A percentile compares a stretch with the other conserved stretches of the same genome.
These are phyloP conservation scores for Fraxinus americana DNA, from an alignment of 257 asterid species.

Conservation along the genomic window DNA sequence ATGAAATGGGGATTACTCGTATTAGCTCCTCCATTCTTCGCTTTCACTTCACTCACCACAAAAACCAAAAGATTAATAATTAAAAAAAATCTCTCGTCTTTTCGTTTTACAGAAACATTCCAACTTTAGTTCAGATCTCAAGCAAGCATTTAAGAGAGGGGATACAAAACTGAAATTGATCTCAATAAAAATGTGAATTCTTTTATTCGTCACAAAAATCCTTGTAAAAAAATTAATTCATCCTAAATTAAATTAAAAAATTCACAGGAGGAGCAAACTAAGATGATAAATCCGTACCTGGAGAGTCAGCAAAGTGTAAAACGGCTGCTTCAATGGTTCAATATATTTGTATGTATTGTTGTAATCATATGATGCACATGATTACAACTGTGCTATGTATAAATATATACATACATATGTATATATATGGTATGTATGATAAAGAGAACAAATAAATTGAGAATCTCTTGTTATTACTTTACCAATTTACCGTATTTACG, in stretches of 20 bases:
- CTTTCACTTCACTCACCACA: too few relatives aligned
- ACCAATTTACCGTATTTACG: conserved; percentile 23
- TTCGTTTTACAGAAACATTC: not conserved
- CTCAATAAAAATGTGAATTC: not conserved
- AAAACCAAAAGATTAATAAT: not conserved
- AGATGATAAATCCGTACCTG: conserved; percentile 32
- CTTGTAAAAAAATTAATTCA: conserved; percentile 1
- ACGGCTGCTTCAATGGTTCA: conserved; percentile 25
- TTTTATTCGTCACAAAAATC: not conserved
- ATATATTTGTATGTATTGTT: not conserved
- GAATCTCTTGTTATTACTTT: conserved; percentile 40
- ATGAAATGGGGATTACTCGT: conserved; percentile 19
- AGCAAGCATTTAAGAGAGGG: not conserved
- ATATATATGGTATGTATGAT: conserved; percentile 13
- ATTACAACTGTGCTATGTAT: not conserved
- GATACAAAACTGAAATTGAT: not conserved
- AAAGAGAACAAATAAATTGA: conserved; percentile 22
- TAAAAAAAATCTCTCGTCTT: not conserved
- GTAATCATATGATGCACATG: conserved; percentile 41
- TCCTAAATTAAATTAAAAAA: conserved; percentile 4
- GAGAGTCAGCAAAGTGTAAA: conserved; percentile 33
- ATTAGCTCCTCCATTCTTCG: too few relatives aligned
- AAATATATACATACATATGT: conserved; percentile 34
- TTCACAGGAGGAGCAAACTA: conserved; percentile 1
- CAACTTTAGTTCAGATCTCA: conserved; percentile 29